Evolutionary conservation across 352 stramenopile species (phyloP).

Genomic region (Phytopythium ostracodes): DNA sequence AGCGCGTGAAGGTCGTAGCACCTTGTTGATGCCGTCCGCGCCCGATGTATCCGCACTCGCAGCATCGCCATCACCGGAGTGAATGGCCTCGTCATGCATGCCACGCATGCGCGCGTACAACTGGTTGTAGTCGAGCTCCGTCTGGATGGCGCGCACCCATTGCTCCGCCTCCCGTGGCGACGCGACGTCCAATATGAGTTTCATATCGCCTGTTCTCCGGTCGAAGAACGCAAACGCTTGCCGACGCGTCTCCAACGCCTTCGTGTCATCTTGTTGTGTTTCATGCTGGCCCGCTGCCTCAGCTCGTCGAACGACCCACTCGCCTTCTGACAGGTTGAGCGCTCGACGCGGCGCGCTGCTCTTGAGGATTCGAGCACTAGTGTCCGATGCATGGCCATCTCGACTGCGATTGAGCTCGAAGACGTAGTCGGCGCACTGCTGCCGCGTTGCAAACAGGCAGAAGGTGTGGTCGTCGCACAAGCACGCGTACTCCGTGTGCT

Average conservation of each 20-base stretch:
- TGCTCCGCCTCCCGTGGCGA: conserved; percentile 27
- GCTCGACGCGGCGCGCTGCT: conserved; percentile 31
- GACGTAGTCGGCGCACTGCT: conserved; percentile 48
- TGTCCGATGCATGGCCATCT: conserved; percentile 15
- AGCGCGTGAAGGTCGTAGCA: background rate
- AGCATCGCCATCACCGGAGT: background rate
- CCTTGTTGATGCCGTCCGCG: background rate
- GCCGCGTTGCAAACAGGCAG: conserved; percentile 46
- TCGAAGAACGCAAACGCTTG: conserved; percentile 74
- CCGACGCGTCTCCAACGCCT: conserved; percentile 12
- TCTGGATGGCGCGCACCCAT: conserved; percentile 44
- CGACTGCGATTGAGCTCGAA: conserved; percentile 39
- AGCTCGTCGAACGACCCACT: conserved; percentile 50
- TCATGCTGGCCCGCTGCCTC: conserved; percentile 11
- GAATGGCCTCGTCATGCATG: conserved; percentile 8
- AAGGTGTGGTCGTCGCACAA: conserved; percentile 56
- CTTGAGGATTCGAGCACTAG: conserved; percentile 42
- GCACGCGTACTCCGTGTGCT: conserved; percentile 53
- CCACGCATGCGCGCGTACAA: conserved; percentile 20
- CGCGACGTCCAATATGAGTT: conserved; percentile 48
- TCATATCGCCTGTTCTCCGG: conserved; percentile 24
- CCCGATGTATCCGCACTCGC: background rate
- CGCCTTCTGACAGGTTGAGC: conserved; percentile 37
- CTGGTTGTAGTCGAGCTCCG: conserved; percentile 33
- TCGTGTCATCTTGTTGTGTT: background rate